A percentile compares a stretch with the other conserved stretches of the same genome.
Conservation (phyloP, 805 yeast genomes). For the Candida sphagnicola region DNA sequence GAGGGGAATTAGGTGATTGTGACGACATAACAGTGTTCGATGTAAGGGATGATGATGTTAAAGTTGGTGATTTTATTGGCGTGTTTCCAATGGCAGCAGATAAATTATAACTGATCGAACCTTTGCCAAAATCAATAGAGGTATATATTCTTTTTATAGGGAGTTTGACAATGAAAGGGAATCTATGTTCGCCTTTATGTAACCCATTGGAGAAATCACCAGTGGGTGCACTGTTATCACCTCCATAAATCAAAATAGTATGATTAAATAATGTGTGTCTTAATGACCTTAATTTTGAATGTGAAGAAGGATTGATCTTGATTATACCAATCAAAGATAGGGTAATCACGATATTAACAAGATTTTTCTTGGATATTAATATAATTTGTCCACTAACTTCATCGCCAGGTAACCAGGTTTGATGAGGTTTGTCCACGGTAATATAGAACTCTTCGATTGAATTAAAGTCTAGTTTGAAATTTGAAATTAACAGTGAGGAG, state of each 20-base stretch:
- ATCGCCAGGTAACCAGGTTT: conserved; percentile 78
- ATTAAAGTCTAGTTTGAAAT: conserved; percentile 31
- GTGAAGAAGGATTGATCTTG: conserved; percentile 49
- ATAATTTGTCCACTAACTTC: conserved; percentile 61
- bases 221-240: conserved; percentile 10
- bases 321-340: conserved; percentile 55
- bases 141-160: conserved; percentile 72
- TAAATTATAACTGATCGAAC: conserved; percentile 68
- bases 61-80: conserved; percentile 9
- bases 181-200: conserved; percentile 81
- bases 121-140: conserved; percentile 77
- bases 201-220: conserved; percentile 43
- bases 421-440: conserved; percentile 69
- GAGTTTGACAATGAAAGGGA: conserved; percentile 80
- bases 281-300: conserved; percentile 50
- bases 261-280: conserved; percentile 55
- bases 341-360: conserved; percentile 50
- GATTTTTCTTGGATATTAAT: conserved; percentile 51
- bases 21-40: background rate
- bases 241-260: conserved; percentile 57
- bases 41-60: background rate
- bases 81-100: conserved; percentile 43
- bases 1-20: conserved; percentile 5
- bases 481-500: conserved; percentile 7
- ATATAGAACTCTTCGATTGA: conserved; percentile 65